These are phyloP conservation scores for Calonectria ilicicola DNA, from an alignment of 2,329 filamentous ascomycete genomes.

Conservation along the genomic window DNA sequence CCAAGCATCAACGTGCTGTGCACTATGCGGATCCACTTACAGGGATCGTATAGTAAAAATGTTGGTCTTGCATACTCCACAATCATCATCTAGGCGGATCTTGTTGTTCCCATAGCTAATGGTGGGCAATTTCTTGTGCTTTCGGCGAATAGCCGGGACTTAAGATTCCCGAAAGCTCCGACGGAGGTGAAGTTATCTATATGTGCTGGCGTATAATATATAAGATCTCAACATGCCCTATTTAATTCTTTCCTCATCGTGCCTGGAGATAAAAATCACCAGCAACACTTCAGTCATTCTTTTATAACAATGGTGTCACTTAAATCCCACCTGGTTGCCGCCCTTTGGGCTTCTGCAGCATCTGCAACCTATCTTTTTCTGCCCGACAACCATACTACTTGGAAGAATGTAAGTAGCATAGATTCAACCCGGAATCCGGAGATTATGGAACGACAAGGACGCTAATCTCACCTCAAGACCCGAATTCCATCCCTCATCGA, in stretches of 20 bases:
- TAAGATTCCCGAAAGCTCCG: neutral
- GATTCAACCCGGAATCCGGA: rapidly evolving
- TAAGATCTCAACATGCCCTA: neutral
- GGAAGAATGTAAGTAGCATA: neutral
- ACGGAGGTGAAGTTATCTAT: neutral
- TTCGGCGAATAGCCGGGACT: neutral
- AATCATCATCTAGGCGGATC: neutral
- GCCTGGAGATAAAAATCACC: neutral
- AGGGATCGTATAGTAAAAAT: neutral
- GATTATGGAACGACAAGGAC: neutral
- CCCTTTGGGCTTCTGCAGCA: neutral
- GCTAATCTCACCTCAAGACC: neutral
- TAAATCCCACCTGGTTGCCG: neutral
- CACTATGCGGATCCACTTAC: neutral
- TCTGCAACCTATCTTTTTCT: neutral
- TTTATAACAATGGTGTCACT: neutral
- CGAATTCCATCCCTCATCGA: neutral
- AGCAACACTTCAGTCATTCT: too few relatives aligned
- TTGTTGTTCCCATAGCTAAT: neutral
- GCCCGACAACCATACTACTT: neutral
- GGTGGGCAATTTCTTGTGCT: neutral
- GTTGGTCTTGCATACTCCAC: neutral
- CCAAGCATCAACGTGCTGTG: neutral
- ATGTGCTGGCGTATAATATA: neutral
- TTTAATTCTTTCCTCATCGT: neutral